A percentile compares a stretch with the other conserved stretches of the same genome.
Evolutionary conservation across 2,329 filamentous ascomycete species (phyloP).

Genomic region (Penicillium sp.): DNA sequence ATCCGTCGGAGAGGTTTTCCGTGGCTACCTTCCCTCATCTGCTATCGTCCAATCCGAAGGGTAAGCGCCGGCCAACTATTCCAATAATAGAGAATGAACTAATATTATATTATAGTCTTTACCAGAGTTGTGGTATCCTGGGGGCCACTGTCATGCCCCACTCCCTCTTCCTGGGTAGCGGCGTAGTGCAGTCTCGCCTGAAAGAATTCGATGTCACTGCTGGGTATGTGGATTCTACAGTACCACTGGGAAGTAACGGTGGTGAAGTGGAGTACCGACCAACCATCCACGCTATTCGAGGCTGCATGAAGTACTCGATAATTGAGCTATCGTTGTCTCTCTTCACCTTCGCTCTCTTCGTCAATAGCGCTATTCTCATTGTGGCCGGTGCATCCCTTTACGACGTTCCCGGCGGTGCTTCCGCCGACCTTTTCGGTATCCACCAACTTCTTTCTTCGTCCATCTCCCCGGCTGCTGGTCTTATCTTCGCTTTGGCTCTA

Average conservation of each 20-base stretch:
- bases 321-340: constrained; percentile 70
- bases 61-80: constrained; percentile 28
- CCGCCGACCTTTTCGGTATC: constrained; percentile 81
- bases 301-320: constrained; percentile 73
- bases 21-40: constrained; percentile 56
- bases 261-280: constrained; percentile 66
- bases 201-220: constrained; percentile 48
- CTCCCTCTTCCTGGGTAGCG: constrained; percentile 58
- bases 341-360: constrained; percentile 80
- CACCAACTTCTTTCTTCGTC: constrained; percentile 68
- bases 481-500: constrained; percentile 79
- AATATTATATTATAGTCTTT: constrained; percentile 40
- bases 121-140: constrained; percentile 55
- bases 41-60: constrained; percentile 54
- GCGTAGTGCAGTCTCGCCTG: constrained; percentile 56
- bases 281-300: constrained; percentile 69
- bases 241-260: constrained; percentile 34
- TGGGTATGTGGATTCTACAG: constrained; percentile 35
- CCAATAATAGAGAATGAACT: neutral
- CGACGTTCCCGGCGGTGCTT: constrained; percentile 57
- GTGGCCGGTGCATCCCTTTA: constrained; percentile 77
- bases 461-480: constrained; percentile 73
- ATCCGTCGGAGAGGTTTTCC: constrained; percentile 54
- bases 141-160: constrained; percentile 62
- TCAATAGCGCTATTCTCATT: constrained; percentile 80